Evolutionary conservation across 768 basidiomycete genomes (phyloP).

Genomic region (Hortiboletus flavorubellus): DNA sequence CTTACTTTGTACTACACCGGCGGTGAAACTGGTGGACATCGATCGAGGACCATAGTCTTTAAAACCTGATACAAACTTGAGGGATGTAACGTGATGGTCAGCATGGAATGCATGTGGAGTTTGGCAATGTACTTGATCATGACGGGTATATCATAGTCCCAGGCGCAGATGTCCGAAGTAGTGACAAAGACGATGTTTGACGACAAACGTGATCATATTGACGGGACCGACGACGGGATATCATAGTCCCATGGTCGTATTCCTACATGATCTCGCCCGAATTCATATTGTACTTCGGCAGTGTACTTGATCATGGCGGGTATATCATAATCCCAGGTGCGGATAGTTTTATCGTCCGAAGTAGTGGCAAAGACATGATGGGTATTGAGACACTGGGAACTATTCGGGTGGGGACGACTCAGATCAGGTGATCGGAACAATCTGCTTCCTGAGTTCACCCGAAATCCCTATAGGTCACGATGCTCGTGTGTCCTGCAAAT

Average conservation of each 20-base stretch:
- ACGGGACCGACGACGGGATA: slow-evolving; percentile 35
- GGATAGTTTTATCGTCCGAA: slow-evolving; percentile 98
- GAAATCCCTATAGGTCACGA: too few relatives aligned
- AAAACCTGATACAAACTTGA: slow-evolving; percentile 61
- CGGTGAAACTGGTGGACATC: too few relatives aligned
- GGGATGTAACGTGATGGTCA: slow-evolving; percentile 93
- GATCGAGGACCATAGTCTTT: too few relatives aligned
- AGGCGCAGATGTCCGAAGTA: slow-evolving; percentile 96
- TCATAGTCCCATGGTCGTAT: slow-evolving; percentile 84
- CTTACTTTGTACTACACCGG: too few relatives aligned
- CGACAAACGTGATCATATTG: too few relatives aligned
- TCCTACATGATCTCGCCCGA: slow-evolving; percentile 96
- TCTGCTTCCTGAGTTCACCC: too few relatives aligned
- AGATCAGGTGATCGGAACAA: too few relatives aligned
- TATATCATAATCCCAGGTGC: slow-evolving; percentile 99
- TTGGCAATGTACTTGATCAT: slow-evolving; percentile 99
- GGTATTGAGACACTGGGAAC: slow-evolving; percentile 70
- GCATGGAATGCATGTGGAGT: slow-evolving; percentile 99
- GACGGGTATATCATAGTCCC: slow-evolving; percentile 99
- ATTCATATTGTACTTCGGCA: slow-evolving; percentile 83
- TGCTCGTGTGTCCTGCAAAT: too few relatives aligned
- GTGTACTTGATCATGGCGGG: slow-evolving; percentile 99
- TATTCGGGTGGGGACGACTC: too few relatives aligned
- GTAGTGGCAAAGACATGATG: slow-evolving; percentile 94
- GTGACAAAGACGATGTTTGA: slow-evolving; percentile 76